These are phyloP conservation scores for Chaetomium sp. DNA, from an alignment of 2,329 filamentous ascomycete species.

Conservation along the genomic window DNA sequence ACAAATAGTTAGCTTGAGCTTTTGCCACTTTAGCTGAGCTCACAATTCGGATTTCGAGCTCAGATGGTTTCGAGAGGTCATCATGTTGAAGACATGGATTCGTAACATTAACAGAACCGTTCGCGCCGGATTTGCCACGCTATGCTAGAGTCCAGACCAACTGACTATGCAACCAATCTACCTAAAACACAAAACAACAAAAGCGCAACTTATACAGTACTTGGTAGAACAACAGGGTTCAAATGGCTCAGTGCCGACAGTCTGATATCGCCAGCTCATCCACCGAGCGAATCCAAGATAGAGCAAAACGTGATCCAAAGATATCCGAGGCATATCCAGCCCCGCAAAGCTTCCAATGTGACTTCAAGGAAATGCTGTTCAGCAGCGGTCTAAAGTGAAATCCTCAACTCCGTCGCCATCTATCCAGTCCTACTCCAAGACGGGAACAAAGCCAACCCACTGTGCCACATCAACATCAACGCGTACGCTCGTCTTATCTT, in stretches of 20 bases:
- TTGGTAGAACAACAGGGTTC: not conserved
- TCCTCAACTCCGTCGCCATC: not conserved
- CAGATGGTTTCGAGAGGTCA: too few species aligned
- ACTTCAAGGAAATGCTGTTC: not conserved
- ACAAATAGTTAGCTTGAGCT: not conserved
- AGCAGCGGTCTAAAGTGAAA: not conserved
- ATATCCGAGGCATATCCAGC: slow-evolving; percentile 15
- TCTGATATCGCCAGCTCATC: not conserved
- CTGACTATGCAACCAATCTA: slow-evolving; percentile 16
- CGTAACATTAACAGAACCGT: not conserved
- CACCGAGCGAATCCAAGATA: not conserved
- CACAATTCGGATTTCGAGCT: too few species aligned
- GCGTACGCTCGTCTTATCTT: not conserved
- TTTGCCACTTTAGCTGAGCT: not conserved
- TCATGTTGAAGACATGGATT: not conserved
- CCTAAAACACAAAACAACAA: not conserved
- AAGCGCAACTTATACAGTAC: not conserved
- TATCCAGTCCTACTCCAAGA: slow-evolving; percentile 10
- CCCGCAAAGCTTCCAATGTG: slow-evolving; percentile 16
- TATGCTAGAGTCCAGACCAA: slow-evolving; percentile 12
- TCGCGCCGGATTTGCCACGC: slow-evolving; percentile 10
- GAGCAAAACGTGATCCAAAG: not conserved
- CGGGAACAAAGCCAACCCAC: not conserved
- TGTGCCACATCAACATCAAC: not conserved
- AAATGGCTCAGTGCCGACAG: not conserved